These are phyloP conservation scores for Auricularia heimuer DNA, from an alignment of 768 basidiomycete genomes.

Conservation along the genomic window DNA sequence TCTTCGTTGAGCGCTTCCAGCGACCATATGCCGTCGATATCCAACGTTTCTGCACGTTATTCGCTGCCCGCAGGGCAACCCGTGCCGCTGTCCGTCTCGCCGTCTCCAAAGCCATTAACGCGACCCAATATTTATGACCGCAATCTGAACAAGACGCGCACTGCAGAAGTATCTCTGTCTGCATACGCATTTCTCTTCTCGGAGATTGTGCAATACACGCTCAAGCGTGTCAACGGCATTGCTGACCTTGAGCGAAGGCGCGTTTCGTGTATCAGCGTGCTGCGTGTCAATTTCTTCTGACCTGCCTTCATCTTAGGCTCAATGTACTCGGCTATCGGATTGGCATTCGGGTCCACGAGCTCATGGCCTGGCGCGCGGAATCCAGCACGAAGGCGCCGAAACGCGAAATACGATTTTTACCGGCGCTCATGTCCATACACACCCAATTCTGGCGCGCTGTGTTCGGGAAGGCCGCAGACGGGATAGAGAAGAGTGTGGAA, in stretches of 20 bases:
- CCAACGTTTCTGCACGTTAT: conserved; percentile 2
- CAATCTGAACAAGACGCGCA: conserved; percentile 76
- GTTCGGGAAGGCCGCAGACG: conserved; percentile 89
- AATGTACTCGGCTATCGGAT: conserved; percentile 91
- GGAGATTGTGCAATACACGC: conserved; percentile 91
- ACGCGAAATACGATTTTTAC: conserved; percentile 82
- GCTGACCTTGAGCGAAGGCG: conserved; percentile 91
- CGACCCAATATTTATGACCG: conserved; percentile 85
- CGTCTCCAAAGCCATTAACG: conserved; percentile 17
- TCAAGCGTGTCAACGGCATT: conserved; percentile 89
- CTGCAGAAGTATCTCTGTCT: conserved; percentile 70
- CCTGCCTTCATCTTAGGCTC: conserved; percentile 38
- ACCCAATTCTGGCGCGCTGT: conserved; percentile 93
- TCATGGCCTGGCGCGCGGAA: conserved; percentile 74
- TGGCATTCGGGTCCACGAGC: conserved; percentile 77
- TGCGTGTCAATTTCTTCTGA: neutral
- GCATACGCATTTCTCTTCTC: conserved; percentile 89
- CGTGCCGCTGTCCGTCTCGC: neutral
- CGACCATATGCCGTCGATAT: neutral
- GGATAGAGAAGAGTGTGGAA: conserved; percentile 91
- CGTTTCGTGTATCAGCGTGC: neutral
- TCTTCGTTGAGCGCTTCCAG: conserved; percentile 29
- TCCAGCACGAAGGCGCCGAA: conserved; percentile 80
- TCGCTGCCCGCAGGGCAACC: neutral
- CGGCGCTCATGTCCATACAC: conserved; percentile 87